Evolutionary conservation across 306 rosid genomes (phyloP).

Genomic region (Castanea mollissima): DNA sequence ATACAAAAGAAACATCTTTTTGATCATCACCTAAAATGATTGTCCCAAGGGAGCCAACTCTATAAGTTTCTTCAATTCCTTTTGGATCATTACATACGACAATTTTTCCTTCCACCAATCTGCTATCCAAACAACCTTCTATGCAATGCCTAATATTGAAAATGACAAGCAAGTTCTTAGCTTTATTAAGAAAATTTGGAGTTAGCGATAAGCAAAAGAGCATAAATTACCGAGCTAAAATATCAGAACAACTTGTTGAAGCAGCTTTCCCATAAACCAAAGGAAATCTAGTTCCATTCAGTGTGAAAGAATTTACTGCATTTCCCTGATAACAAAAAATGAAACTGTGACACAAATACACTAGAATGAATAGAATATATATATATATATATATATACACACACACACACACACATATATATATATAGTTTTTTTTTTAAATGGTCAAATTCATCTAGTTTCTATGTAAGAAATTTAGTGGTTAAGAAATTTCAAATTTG

Average conservation of each 20-base stretch:
- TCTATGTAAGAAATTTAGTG: no score
- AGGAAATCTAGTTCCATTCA: slow-evolving; percentile 9
- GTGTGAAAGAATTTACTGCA: slow-evolving; percentile 7
- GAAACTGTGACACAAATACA: no score
- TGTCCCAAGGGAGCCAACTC: slow-evolving; percentile 21
- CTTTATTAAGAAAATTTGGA: not conserved
- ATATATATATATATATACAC: no score
- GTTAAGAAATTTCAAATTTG: no score
- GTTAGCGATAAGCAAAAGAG: not conserved
- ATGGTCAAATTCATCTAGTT: no score
- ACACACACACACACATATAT: no score
- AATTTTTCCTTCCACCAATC: slow-evolving; percentile 34
- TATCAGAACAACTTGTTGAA: not conserved
- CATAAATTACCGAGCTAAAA: not conserved
- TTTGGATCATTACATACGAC: slow-evolving; percentile 3
- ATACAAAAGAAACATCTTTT: not conserved
- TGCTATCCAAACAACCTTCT: not conserved
- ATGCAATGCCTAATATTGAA: not conserved
- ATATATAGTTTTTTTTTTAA: no score
- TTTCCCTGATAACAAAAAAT: not conserved
- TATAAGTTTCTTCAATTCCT: not conserved
- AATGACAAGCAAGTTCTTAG: no score
- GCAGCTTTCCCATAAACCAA: not conserved
- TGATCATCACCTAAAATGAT: not conserved
- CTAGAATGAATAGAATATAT: no score